A percentile compares a stretch with the other conserved stretches of the same genome.
phyloP scores from a whole-genome alignment of 352 stramenopile genomes.

The Globisporangium echinulatum region DNA sequence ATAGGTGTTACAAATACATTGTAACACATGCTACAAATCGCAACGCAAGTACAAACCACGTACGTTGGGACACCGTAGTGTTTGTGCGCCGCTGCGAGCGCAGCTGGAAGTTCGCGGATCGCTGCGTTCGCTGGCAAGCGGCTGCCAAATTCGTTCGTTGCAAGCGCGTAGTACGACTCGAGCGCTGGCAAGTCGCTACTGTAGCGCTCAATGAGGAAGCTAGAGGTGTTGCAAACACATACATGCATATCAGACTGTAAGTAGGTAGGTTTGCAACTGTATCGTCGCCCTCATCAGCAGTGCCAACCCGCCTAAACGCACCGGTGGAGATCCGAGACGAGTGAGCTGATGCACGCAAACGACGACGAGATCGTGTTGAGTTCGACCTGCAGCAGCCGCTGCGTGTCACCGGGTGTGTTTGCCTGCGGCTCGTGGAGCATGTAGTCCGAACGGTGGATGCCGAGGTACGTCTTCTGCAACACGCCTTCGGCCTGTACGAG shows the following conservation, averaged over 20 bases:
- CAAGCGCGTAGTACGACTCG: constrained; percentile 43
- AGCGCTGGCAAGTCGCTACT: constrained; percentile 41
- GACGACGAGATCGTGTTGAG: constrained; percentile 98
- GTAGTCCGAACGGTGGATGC: constrained; percentile 92
- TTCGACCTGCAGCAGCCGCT: constrained; percentile 92
- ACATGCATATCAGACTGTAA: too few relatives aligned
- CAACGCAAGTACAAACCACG: constrained; percentile 12
- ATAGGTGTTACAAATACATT: not conserved
- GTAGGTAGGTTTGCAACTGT: too few relatives aligned
- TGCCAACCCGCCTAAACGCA: not conserved
- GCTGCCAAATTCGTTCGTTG: constrained; percentile 26
- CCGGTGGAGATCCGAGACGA: constrained; percentile 89
- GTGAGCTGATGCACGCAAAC: constrained; percentile 93
- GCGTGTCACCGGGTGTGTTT: constrained; percentile 24
- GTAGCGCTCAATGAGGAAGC: constrained; percentile 48
- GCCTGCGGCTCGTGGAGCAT: constrained; percentile 87
- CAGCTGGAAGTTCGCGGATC: constrained; percentile 56
- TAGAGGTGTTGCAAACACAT: not conserved
- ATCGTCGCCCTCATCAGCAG: too few relatives aligned
- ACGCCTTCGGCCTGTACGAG: constrained; percentile 56
- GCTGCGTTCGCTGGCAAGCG: constrained; percentile 62
- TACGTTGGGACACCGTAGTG: constrained; percentile 71
- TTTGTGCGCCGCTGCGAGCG: constrained; percentile 56
- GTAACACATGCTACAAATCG: not conserved
- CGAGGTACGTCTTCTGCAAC: constrained; percentile 81